Evolutionary conservation across 345 rosid species (phyloP).

Genomic region (Excoecaria agallocha): DNA sequence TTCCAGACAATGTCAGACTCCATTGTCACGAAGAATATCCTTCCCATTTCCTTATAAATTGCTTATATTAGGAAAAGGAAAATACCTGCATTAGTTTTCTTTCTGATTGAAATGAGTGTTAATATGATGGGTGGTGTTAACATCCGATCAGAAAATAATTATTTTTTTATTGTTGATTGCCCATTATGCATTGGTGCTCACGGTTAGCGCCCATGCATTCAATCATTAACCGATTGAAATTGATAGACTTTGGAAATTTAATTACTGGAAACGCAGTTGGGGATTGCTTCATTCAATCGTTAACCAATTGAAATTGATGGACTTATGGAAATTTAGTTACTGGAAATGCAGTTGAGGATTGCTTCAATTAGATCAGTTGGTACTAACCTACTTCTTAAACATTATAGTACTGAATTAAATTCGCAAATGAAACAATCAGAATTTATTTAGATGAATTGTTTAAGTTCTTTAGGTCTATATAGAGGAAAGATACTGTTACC

Average conservation of each 20-base stretch:
- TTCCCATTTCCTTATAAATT: constrained; percentile 15
- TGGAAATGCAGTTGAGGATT: background rate
- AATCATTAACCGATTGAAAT: background rate
- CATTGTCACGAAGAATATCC: constrained; percentile 80
- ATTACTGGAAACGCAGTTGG: background rate
- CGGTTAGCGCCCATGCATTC: no score
- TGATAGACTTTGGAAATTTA: background rate
- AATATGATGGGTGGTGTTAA: no score
- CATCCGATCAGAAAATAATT: no score
- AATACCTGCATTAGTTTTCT: no score
- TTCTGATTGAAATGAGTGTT: background rate
- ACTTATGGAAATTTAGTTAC: background rate
- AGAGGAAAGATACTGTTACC: no score
- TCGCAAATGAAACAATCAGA: background rate
- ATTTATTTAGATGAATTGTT: background rate
- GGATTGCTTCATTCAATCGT: background rate
- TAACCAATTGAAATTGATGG: background rate
- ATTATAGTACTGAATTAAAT: background rate
- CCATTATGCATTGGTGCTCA: no score
- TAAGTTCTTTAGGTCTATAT: background rate
- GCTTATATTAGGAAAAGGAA: background rate
- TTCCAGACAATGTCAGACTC: constrained; percentile 93
- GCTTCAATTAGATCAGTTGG: background rate
- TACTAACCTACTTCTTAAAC: background rate
- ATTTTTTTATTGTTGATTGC: no score